These are phyloP conservation scores for Talaromyces sp. DNA, from an alignment of 2,329 filamentous ascomycete genomes.

Conservation along the genomic window DNA sequence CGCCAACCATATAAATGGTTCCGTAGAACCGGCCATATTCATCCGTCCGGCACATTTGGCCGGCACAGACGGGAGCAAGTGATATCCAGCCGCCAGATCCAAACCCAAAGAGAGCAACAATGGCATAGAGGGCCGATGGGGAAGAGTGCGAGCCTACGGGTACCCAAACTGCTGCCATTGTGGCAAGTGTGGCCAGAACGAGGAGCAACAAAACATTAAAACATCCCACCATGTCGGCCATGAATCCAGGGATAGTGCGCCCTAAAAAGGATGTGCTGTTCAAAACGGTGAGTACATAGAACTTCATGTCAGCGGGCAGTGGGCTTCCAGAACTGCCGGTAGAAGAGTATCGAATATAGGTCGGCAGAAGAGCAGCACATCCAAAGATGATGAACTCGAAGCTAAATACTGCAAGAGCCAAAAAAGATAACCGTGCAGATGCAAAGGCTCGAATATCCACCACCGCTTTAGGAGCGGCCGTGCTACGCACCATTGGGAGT, in stretches of 20 bases:
- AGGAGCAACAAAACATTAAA: constrained; percentile 43
- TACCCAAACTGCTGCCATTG: constrained; percentile 42
- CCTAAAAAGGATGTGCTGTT: constrained; percentile 43
- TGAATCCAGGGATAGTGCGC: constrained; percentile 40
- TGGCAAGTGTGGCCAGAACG: constrained; percentile 32
- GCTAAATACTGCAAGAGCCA: constrained; percentile 40
- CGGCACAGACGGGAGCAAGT: constrained; percentile 42
- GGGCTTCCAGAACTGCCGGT: not conserved
- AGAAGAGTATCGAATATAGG: constrained; percentile 32
- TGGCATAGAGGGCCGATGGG: constrained; percentile 37
- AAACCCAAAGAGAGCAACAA: constrained; percentile 47
- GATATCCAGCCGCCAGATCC: constrained; percentile 47
- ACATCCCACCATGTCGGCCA: constrained; percentile 41
- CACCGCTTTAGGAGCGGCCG: constrained; percentile 17
- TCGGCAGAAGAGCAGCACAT: constrained; percentile 44
- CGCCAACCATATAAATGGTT: constrained; percentile 45
- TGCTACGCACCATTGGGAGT: constrained; percentile 23
- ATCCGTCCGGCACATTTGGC: constrained; percentile 43
- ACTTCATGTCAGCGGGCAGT: constrained; percentile 36
- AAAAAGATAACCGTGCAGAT: constrained; percentile 38
- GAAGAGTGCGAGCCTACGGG: constrained; percentile 41
- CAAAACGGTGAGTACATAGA: constrained; percentile 42
- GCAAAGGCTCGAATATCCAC: constrained; percentile 41
- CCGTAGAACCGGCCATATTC: constrained; percentile 47
- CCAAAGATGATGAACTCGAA: constrained; percentile 50